Evolutionary conservation across 2,329 filamentous ascomycete genomes (phyloP), one percentile per base, ranked within the genome.

Genomic region (Cladophialophora chaetospira): DNA sequence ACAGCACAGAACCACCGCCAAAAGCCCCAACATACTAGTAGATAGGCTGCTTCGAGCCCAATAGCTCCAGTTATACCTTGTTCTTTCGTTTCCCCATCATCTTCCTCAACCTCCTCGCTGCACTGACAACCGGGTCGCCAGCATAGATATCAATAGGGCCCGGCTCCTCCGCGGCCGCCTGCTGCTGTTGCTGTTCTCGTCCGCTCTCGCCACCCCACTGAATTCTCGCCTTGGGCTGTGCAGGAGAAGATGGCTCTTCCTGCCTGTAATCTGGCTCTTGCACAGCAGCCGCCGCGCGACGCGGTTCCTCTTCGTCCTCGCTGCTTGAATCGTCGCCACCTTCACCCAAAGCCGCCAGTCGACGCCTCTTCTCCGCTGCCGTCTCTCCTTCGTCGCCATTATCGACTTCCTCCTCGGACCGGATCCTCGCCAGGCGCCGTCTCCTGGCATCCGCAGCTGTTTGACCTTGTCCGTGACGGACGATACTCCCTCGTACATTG

Each of bases 351-450:
- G 75, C 75, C 23, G 74, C 75, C 5, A 77, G 69, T 66, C 76
- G 74, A 55, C 76, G 75, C 45, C 74, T 71, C 35, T 74, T 75
- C 60, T 78, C 75, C 6, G 75, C 76, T 1, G 74, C 74, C 3
- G 76, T 78, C 57, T 77, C 74, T 23, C 68, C 70, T 0, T 71
- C 71, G n/a, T 74, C 72, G 11, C 73, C 61, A 15, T 60, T 61
- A 8, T 58, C 62, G 40, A 64, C 63, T 26, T 61, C 62, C 19
- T 66, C 57, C 28, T 61, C 52, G 2, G 56, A 61, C 9, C 35
- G 50, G 13, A 67, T 67, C 0, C 70, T 68, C 52, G 65, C 63
- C 45, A 75, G 63, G 53, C 68, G 67, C 50, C 66, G 72, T 51
- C 73, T 72, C 19, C 56, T 42, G 10, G 68, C 69, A 49, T 75